These are phyloP conservation scores for Phylloporus sp. DNA, from an alignment of 768 basidiomycete genomes.

Conservation along the genomic window DNA sequence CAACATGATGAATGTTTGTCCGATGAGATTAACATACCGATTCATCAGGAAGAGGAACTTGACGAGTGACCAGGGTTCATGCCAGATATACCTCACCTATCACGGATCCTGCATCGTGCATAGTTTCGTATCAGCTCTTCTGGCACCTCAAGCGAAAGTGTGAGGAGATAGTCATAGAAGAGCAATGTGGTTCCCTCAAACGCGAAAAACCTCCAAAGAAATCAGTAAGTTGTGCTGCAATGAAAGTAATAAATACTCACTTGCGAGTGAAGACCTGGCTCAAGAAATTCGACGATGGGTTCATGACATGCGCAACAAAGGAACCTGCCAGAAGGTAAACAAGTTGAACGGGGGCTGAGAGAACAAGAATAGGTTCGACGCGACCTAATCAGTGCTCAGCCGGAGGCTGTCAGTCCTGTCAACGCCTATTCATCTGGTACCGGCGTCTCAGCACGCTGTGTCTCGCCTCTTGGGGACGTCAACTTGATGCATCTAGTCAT, in stretches of 20 bases:
- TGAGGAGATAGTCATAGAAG: conserved; percentile 23
- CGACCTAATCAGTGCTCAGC: too few species aligned
- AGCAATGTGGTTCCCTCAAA: conserved; percentile 18
- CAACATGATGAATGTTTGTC: conserved; percentile 19
- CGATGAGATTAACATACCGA: conserved; percentile 10
- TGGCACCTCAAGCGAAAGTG: conserved; percentile 20
- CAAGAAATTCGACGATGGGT: not conserved
- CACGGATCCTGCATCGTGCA: too few species aligned
- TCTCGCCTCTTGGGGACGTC: too few species aligned
- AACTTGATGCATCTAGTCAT: too few species aligned
- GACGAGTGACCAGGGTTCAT: conserved; percentile 5
- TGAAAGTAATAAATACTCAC: not conserved
- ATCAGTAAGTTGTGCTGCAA: not conserved
- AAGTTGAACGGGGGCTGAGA: too few species aligned
- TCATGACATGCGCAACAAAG: too few species aligned
- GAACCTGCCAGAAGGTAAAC: too few species aligned
- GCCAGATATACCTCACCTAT: conserved; percentile 15
- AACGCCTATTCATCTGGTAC: too few species aligned
- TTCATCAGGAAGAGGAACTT: conserved; percentile 11
- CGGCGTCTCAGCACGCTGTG: too few species aligned
- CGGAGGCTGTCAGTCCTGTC: too few species aligned
- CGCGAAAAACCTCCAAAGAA: conserved; percentile 2
- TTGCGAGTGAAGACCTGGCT: not conserved
- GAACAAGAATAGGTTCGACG: too few species aligned
- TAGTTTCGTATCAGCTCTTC: not conserved